Conservation (phyloP, 345 rosid genomes). For the Draba incana region DNA sequence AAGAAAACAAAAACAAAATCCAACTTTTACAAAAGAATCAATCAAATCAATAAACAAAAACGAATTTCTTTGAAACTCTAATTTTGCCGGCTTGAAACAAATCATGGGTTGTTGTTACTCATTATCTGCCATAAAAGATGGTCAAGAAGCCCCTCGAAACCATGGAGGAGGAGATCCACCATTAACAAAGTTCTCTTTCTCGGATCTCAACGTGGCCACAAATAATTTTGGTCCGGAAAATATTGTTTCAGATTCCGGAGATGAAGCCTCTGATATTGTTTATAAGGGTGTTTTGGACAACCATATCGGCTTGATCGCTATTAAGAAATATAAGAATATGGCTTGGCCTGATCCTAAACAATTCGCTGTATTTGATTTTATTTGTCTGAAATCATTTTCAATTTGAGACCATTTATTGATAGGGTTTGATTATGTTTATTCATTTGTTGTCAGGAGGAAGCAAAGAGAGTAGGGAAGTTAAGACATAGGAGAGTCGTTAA, state of each 20-base stretch:
- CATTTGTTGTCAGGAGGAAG: slow-evolving; percentile 61
- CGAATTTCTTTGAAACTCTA: slow-evolving; percentile 11
- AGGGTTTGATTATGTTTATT: slow-evolving; percentile 1
- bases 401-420: neutral
- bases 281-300: slow-evolving; percentile 61
- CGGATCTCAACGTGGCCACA: slow-evolving; percentile 65
- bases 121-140: slow-evolving; percentile 44
- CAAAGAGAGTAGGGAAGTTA: slow-evolving; percentile 73
- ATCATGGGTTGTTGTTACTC: slow-evolving; percentile 82
- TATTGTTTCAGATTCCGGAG: slow-evolving; percentile 62
- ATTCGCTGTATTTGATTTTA: slow-evolving; percentile 51
- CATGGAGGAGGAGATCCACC: slow-evolving; percentile 37
- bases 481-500: slow-evolving; percentile 71
- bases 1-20: neutral
- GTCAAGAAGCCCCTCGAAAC: slow-evolving; percentile 34
- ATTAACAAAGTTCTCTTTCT: slow-evolving; percentile 57
- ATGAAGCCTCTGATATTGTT: slow-evolving; percentile 48
- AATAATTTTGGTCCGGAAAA: slow-evolving; percentile 56
- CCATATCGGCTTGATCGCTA: slow-evolving; percentile 53
- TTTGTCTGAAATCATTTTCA: neutral
- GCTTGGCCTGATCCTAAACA: slow-evolving; percentile 71
- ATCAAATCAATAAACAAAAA: neutral
- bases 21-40: neutral
- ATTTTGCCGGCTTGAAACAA: slow-evolving; percentile 12
- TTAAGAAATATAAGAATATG: slow-evolving; percentile 58